Base-by-base conservation (phyloP, 2,329 filamentous ascomycete species). In the Atkinsonella texensis region DNA sequence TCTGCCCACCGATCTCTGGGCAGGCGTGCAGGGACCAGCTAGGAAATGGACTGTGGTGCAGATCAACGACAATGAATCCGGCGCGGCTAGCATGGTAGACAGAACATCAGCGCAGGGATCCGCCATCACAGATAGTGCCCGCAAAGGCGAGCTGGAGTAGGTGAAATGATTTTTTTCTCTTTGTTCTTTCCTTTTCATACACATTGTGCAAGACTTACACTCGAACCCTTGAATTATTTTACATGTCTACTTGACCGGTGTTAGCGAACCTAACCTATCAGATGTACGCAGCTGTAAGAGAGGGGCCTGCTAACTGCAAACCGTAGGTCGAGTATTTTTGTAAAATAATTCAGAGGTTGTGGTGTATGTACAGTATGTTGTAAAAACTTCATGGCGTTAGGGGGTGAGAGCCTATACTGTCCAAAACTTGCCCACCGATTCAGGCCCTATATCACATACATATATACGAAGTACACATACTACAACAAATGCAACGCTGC, bases 1-100 rank as follows among this genome's bases (percentile, higher is more conserved):
- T 63, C 69, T 98, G 11, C 93, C 93, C 0, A 83, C 84, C 0
- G 89, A 96, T 64, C 80, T 96, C 20, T 96, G 89, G 89, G 83
- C 83, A 0, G 86, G 84, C 1, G 78, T 93, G 65, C 79, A 77
- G 56, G 75, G 71, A n/a, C 76, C 73, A 28, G 78, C 78, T 57
- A 73, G 67, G 53, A 73, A 68, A 51, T 80, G 74, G 72, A 71
- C 74, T 39, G 67, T 80, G 2, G 64, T 74, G 2, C 66, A 69
- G 0, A 62, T 72, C 1, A 60, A 63, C 7, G 67, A 66, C 15
- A 58, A 60, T 17, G 59, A 57, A 12, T 46, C 50, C 10, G 53
- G 20, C 13, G 49, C 50, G 10, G 53, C 50, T 40, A 45, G 47
- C 50, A 41, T 46, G 52, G 45, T 47, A 28, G 49, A 43, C 53